Base-by-base conservation (phyloP, 495 filamentous ascomycete genomes). In the Xylaria curta region DNA sequence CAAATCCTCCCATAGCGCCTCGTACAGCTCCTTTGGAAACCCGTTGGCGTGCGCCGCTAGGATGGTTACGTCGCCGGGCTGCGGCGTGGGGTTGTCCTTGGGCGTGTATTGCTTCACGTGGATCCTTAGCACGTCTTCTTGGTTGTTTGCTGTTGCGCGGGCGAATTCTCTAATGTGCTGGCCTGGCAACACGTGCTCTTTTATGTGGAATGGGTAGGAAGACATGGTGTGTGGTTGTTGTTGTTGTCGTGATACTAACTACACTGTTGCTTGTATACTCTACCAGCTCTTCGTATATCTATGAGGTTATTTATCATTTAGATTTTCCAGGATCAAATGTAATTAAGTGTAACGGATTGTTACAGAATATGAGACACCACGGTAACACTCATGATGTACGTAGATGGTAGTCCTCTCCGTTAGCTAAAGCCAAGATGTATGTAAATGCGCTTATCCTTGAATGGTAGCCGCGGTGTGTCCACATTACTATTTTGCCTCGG, bases 1-100 rank as follows among this genome's bases (percentile, higher is more conserved):
- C 1, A 97, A 83, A 68, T 96, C 92, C 60, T 91, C 92, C 90
- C 92, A 97, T 4, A 97, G 85, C 4, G 94, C 92, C 75, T 97
- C 94, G 78, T 97, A 97, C 21, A 97, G 85, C 82, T 94, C 95
- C 90, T 97, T 97, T n/a, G 92, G 91, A 75, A 97, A 95, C 62
- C 92, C 94, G 82, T 95, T 97, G 13, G 93, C 95, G 80, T 95
- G 93, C 13, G 93, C 90, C 24, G 86, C 93, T 68, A 97, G 87
- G 75, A 97, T 91, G 42, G 93, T 97, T 8, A 97, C 81, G 81
- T 96, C 94, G 8, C 92, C 92, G 0, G 86, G 86, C 69, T 89
- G 82, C 0, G 91, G 89, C 68, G 82, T 74, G 0, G 81, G 85
- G 78, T 94, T 93, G 78, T 90, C 86, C 28, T 88, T 76, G 2